These are phyloP conservation scores for Vitellaria paradoxa DNA, from an alignment of 179 eudicot genomes.

Conservation along the genomic window DNA sequence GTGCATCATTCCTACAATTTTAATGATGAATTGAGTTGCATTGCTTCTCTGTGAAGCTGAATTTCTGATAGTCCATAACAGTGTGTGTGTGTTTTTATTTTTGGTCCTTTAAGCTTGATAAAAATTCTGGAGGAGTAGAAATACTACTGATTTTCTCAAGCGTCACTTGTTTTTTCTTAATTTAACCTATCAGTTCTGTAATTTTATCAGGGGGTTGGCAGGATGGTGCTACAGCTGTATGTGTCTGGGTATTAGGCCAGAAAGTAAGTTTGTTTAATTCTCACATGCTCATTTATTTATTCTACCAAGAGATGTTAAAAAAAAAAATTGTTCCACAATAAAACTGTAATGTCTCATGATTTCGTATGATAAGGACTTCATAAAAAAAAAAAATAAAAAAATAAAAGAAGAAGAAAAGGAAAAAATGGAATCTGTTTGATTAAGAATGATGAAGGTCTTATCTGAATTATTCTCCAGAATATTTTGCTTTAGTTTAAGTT, in stretches of 20 bases:
- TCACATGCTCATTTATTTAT: not conserved
- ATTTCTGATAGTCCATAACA: no score
- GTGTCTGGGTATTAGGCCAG: slow-evolving; percentile 70
- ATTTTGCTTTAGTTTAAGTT: not conserved
- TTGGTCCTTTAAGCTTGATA: not conserved
- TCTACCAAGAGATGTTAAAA: not conserved
- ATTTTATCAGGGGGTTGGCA: slow-evolving; percentile 69
- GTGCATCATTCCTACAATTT: no score
- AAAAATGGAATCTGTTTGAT: not conserved
- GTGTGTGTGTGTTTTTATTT: not conserved
- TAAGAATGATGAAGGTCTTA: slow-evolving; percentile 1
- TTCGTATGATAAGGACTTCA: no score
- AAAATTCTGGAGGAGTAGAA: not conserved
- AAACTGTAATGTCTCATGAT: not conserved
- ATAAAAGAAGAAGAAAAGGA: no score
- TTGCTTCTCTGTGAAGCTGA: no score
- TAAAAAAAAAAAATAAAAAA: no score
- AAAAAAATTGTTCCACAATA: not conserved
- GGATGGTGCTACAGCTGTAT: slow-evolving; percentile 94
- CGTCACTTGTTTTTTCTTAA: not conserved
- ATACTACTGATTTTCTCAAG: not conserved
- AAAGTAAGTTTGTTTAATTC: slow-evolving; percentile 46
- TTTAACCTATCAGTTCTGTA: not conserved
- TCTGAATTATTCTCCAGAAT: not conserved
- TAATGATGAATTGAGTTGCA: no score